Percentiles rank a stretch among this genome's conserved stretches.
Conservation (phyloP, 2,329 filamentous ascomycete species). For the Pseudopyricularia cyperi region DNA sequence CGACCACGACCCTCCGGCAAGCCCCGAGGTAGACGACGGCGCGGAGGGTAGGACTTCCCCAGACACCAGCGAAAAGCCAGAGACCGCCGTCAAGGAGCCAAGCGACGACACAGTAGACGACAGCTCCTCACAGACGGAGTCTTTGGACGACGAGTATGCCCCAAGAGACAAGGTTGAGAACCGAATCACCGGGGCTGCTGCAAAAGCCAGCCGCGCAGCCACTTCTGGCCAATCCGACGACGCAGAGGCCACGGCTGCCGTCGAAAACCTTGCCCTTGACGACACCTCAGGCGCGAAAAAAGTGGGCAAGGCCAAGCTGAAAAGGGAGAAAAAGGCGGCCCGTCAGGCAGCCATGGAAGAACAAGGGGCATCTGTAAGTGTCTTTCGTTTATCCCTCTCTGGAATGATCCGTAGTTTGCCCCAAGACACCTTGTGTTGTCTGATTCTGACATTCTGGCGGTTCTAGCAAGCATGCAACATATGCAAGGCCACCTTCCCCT, state of each 20-base stretch:
- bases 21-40: neutral
- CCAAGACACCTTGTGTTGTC: neutral
- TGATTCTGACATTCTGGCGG: neutral
- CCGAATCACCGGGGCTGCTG: conserved; percentile 15
- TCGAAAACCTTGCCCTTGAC: conserved; percentile 63
- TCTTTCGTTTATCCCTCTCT: neutral
- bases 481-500: conserved; percentile 1
- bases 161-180: conserved; percentile 28
- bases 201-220: conserved; percentile 66
- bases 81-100: neutral
- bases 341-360: conserved; percentile 1
- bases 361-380: neutral
- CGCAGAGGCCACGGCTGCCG: conserved; percentile 39
- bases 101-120: conserved; percentile 5
- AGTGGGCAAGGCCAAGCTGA: conserved; percentile 11
- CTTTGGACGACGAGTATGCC: conserved; percentile 26
- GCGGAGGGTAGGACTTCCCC: neutral
- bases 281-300: conserved; percentile 53
- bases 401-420: neutral
- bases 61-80: neutral
- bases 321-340: conserved; percentile 7
- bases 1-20: neutral
- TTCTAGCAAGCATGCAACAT: neutral
- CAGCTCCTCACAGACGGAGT: neutral
- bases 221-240: conserved; percentile 38